phyloP scores from a whole-genome alignment of 2,329 filamentous ascomycete species.

The Sclerotinia subarctica region DNA sequence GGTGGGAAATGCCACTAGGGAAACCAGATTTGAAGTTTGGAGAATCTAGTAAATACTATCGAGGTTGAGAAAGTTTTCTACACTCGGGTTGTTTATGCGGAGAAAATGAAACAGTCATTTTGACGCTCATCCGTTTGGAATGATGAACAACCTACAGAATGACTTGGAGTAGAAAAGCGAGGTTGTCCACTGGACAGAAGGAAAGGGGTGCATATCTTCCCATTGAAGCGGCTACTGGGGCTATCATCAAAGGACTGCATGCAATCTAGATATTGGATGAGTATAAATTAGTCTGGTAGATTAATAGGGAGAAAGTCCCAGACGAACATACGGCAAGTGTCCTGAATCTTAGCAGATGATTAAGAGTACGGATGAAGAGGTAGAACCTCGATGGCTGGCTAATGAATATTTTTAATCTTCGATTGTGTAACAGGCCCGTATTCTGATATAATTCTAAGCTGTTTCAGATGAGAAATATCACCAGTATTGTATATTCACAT shows the following conservation, averaged over 20 bases:
- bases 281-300: conserved; percentile 57
- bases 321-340: conserved; percentile 52
- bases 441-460: background rate
- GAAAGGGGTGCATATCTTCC: conserved; percentile 54
- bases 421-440: background rate
- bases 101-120: conserved; percentile 59
- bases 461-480: background rate
- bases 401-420: background rate
- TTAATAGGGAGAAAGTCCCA: conserved; percentile 48
- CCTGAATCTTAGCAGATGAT: conserved; percentile 45
- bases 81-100: conserved; percentile 72
- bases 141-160: conserved; percentile 59
- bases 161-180: no score
- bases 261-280: conserved; percentile 57
- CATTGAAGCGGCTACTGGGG: conserved; percentile 50
- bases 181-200: conserved; percentile 64
- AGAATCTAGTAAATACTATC: conserved; percentile 38
- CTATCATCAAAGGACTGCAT: conserved; percentile 46
- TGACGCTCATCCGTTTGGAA: conserved; percentile 54
- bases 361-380: conserved; percentile 20
- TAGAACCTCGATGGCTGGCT: conserved; percentile 10
- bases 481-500: background rate
- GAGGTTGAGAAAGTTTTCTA: conserved; percentile 68
- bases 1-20: conserved; percentile 52
- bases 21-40: conserved; percentile 49